Conservation (phyloP, 306 rosid species). For the Carpinus viminea region DNA sequence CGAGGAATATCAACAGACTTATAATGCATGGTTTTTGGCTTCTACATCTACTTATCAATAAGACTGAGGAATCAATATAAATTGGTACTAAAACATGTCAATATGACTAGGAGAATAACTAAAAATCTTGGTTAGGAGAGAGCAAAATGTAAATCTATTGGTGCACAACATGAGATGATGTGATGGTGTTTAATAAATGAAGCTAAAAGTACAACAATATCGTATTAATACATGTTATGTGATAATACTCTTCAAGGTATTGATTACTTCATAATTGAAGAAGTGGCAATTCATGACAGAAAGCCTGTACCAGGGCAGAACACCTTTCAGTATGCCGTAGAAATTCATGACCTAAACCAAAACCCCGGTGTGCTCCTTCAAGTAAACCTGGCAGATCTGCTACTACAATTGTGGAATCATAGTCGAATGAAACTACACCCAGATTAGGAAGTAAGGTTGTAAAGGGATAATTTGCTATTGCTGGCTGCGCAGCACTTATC, state of each 20-base stretch:
- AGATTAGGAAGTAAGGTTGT: slow-evolving; percentile 95
- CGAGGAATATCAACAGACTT: neutral
- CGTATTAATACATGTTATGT: neutral
- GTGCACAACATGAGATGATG: neutral
- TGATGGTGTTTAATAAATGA: slow-evolving; percentile 19
- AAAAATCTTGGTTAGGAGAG: neutral
- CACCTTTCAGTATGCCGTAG: slow-evolving; percentile 95
- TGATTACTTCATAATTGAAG: neutral
- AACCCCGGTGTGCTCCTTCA: slow-evolving; percentile 97
- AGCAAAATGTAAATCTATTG: neutral
- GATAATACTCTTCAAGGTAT: neutral
- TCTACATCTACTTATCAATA: neutral
- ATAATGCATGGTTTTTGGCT: slow-evolving; percentile 14
- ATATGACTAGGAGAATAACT: neutral
- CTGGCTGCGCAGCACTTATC: slow-evolving; percentile 92
- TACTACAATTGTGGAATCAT: slow-evolving; percentile 83
- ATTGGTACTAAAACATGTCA: neutral
- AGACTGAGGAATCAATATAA: neutral
- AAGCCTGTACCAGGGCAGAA: slow-evolving; percentile 74
- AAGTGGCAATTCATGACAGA: slow-evolving; percentile 20
- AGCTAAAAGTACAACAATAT: neutral
- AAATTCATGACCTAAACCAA: slow-evolving; percentile 95
- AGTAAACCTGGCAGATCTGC: slow-evolving; percentile 99
- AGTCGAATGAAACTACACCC: slow-evolving; percentile 94
- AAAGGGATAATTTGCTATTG: slow-evolving; percentile 89